These are phyloP conservation scores for Calonectria pseudoturangicola DNA, from an alignment of 2,329 filamentous ascomycete genomes.

Conservation along the genomic window DNA sequence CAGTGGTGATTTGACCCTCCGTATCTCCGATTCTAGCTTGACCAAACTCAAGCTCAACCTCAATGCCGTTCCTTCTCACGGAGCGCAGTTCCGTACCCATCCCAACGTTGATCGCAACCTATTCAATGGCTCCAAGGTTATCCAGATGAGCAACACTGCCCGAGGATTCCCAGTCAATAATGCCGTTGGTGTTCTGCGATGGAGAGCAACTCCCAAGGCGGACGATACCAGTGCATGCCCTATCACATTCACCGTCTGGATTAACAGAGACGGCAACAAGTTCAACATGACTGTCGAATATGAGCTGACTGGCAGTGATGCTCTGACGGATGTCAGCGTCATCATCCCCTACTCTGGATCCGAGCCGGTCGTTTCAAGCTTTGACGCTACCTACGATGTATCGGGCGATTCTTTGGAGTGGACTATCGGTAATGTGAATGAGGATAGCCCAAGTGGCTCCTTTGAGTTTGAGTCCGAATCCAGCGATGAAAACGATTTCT, in stretches of 20 bases:
- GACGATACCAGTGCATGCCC: constrained; percentile 89
- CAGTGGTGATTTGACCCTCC: constrained; percentile 93
- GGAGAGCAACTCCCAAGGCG: constrained; percentile 88
- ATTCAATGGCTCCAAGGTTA: constrained; percentile 87
- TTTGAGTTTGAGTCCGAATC: constrained; percentile 97
- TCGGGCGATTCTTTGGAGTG: constrained; percentile 95
- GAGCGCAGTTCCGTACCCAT: constrained; percentile 94
- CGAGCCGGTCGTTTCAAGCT: constrained; percentile 93
- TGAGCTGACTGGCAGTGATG: constrained; percentile 88
- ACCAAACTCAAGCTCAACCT: constrained; percentile 94
- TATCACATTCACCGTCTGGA: constrained; percentile 98
- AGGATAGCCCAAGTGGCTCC: constrained; percentile 86
- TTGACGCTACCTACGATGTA: constrained; percentile 95
- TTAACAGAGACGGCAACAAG: constrained; percentile 89
- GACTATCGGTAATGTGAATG: constrained; percentile 90
- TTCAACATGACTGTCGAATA: constrained; percentile 97
- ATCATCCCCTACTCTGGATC: constrained; percentile 89
- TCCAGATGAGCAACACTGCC: constrained; percentile 91
- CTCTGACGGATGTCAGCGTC: constrained; percentile 89
- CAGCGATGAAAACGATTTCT: constrained; percentile 93
- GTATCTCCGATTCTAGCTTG: constrained; percentile 90
- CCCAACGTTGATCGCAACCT: constrained; percentile 94
- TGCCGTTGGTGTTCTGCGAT: constrained; percentile 92
- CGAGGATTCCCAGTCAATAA: constrained; percentile 97
- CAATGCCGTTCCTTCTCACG: constrained; percentile 83